Base-by-base conservation (phyloP, 1,139 yeast genomes). In the Debaryomyces singareniensis region DNA sequence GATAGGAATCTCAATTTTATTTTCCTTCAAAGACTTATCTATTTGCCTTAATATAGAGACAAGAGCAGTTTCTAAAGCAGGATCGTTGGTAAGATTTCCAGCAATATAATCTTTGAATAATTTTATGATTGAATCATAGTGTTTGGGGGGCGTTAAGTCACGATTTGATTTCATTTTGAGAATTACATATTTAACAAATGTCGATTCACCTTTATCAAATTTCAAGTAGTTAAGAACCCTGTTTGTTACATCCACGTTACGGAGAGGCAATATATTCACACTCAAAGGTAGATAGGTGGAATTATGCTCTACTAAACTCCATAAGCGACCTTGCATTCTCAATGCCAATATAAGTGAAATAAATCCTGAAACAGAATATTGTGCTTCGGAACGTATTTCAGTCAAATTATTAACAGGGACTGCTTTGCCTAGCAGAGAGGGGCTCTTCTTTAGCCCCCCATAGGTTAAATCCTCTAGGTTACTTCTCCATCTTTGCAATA, bases 21-120 rank as follows among this genome's bases (percentile, higher is more conserved):
- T 14, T 34, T 42, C 33, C 44, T 41, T 33, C 49, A 47, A 27
- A 51, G 40, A 24, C 38, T 52, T 27, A 53, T 61, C 53, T 44
- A 63, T 46, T 20, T 48, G 36, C 47, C 60, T 60, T 35, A 46
- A 70, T 38, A 58, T 55, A 47, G 45, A 60, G 3, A 60, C 61
- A 27, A 63, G 39, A 14, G 52, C 43, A 1, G 68, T 55, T 24
- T 61, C 61, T 18, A 58, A 44, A 4, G 56, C 55, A 4, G 56
- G 58, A 26, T 68, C 65, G 39, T 70, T 62, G 5, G 51, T 42
- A 24, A 71, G 44, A 29, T 74, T 72, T 0, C 73, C 77, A 11
- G 68, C 61, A 9, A 71, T 60, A 40, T 69, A 77, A 25, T 69
- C 68, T 36, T 65, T 70, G 35, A 77, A 46, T 31, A 76, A 42